Evolutionary conservation across 805 yeast species (phyloP), one percentile per base, ranked within the genome.

Genomic region (Candida koratica): DNA sequence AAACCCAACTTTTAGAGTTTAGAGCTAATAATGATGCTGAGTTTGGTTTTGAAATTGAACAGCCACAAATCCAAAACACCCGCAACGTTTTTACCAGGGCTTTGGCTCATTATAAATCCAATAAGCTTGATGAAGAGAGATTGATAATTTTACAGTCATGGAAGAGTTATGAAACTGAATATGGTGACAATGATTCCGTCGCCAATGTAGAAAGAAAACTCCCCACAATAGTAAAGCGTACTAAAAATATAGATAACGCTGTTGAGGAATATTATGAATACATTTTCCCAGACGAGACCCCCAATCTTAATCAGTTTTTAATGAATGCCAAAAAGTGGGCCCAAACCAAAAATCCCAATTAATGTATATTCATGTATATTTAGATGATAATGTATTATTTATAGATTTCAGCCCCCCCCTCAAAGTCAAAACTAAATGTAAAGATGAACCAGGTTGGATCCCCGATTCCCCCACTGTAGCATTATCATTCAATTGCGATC

Each of bases 401-500:
- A n/a, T n/a, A n/a, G n/a, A n/a, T n/a, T n/a, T n/a, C n/a, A n/a
- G n/a, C n/a, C 97, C 97, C 2, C 98, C 98, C 60, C 97, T 80
- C 36, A 90, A 75, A 2, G 97, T 90, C 49, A 90, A 67, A 12
- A 93, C 97, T 52, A 90, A 71, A 62, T 90, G 97, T 49, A 90
- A 68, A 35, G 87, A 86, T 28, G 90, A 75, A 9, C 97, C 97
- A 1, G 95, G 84, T 37, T 69, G 77, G 25, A 90, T 73, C n/a
- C 85, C 84, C 43, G 84, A 81, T 36, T 72, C 76, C 32, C 69
- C 76, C 5, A 87, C 78, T 1, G 93, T 76, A 50, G 77, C 70
- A 15, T 82, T 84, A 55, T 90, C 97, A 48, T 83, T 82, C 82
- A 90, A 74, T 65, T 90, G 97, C 48, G 86, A 84, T 14, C 98